Base-by-base conservation (phyloP, 2,329 filamentous ascomycete genomes). In the Colletotrichum liaoningense region DNA sequence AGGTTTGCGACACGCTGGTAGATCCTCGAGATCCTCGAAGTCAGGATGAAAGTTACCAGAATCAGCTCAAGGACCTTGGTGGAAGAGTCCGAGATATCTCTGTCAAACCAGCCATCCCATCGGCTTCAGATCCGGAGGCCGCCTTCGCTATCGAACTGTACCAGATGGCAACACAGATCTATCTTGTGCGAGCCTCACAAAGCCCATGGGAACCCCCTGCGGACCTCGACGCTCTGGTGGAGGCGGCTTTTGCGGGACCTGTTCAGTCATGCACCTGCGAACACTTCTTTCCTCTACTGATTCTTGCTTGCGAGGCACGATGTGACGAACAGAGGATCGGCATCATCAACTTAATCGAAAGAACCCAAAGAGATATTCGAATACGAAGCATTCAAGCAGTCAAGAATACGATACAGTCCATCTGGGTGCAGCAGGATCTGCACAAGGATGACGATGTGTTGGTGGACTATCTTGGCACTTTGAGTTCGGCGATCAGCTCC, bases 351-450 rank as follows among this genome's bases (percentile, higher is more conserved):
- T n/a, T 84, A 14, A 78, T 83, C 6, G 77, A 79, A 1, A 76
- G 79, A 14, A 80, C 77, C 0, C 75, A 54, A 33, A 59, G 67
- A 12, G 54, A 65, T n/a, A 42, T 38, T 16, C 54, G 54, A 4
- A 70, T 54, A 80, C 72, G 81, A 2, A 81, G 76, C 59, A 75
- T 82, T 33, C 49, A 66, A 12, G 67, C 66, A 0, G 71, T 81
- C n/a, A 76, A 58, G 9, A 42, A 60, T 1, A 76, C 74, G 2
- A 78, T 83, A 3, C 76, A 78, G 49, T 75, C 79, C 0, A 75
- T 82, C 22, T 83, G 82, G 82, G 77, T 79, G 60, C 81, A 83
- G 67, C 79, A 78, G 59, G 82, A 83, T 63, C 77, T 83, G 4
- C 74, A 80, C 46, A 78, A 74, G 0, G 81, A 83, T 22, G 57